Conservation (phyloP, 1,284 basidiomycete genomes). For the Apiotrichum brassicae region DNA sequence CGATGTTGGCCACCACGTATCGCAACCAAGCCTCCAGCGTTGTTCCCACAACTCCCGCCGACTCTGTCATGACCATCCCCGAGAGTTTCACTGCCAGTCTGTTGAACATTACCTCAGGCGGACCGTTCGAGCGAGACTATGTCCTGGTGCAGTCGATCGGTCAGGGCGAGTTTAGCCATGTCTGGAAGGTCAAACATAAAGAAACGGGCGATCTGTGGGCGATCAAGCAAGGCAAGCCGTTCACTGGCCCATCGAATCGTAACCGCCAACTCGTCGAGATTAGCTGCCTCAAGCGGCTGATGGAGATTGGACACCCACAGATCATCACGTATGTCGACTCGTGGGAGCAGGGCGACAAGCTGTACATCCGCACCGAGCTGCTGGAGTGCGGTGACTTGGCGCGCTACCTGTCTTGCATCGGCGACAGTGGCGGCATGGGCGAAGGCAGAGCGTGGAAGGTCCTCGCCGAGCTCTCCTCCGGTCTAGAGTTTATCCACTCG, state of each 20-base stretch:
- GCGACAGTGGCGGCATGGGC: slow-evolving; percentile 72
- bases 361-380: slow-evolving; percentile 88
- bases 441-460: slow-evolving; percentile 97
- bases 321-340: slow-evolving; percentile 83
- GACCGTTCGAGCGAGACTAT: slow-evolving; percentile 52
- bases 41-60: neutral
- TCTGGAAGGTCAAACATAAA: slow-evolving; percentile 78
- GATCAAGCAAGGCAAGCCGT: slow-evolving; percentile 88
- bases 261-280: slow-evolving; percentile 88
- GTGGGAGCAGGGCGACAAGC: slow-evolving; percentile 84
- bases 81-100: slow-evolving; percentile 5
- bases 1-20: slow-evolving; percentile 39
- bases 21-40: slow-evolving; percentile 7
- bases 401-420: slow-evolving; percentile 81
- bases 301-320: slow-evolving; percentile 58
- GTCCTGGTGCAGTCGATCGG: slow-evolving; percentile 74
- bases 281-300: slow-evolving; percentile 74
- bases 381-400: slow-evolving; percentile 87
- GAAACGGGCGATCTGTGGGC: slow-evolving; percentile 63
- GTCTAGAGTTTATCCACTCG: slow-evolving; percentile 79
- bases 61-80: slow-evolving; percentile 1
- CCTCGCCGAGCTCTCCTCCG: slow-evolving; percentile 70
- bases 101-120: slow-evolving; percentile 10
- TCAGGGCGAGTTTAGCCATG: slow-evolving; percentile 86
- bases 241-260: slow-evolving; percentile 71